These are phyloP conservation scores for Trichothecium sympodiale DNA, from an alignment of 2,329 filamentous ascomycete species.

Conservation along the genomic window DNA sequence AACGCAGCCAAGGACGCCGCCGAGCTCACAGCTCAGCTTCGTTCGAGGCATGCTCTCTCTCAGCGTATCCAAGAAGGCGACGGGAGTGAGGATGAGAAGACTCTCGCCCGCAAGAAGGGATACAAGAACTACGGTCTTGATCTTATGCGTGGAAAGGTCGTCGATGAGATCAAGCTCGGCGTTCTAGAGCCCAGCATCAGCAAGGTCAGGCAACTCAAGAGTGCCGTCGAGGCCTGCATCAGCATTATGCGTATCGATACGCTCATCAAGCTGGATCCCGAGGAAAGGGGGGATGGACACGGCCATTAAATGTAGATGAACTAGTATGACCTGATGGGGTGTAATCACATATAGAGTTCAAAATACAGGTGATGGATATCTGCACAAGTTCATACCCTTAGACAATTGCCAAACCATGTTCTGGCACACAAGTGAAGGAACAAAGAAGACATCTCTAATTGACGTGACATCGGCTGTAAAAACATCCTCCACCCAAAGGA, in stretches of 20 bases:
- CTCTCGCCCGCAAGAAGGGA: slow-evolving; percentile 82
- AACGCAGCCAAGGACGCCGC: slow-evolving; percentile 96
- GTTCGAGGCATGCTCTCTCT: slow-evolving; percentile 85
- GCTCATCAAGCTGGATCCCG: slow-evolving; percentile 93
- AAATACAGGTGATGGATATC: slow-evolving; percentile 8
- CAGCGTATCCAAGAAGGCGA: slow-evolving; percentile 86
- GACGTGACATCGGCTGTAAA: neutral
- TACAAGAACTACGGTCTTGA: slow-evolving; percentile 99
- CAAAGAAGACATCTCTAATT: no score
- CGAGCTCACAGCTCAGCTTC: slow-evolving; percentile 89
- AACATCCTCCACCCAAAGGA: neutral
- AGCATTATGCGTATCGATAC: slow-evolving; percentile 99
- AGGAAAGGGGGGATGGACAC: slow-evolving; percentile 69
- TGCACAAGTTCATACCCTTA: no score
- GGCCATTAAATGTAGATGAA: slow-evolving; percentile 50
- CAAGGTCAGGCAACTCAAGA: slow-evolving; percentile 97
- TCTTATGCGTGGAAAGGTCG: slow-evolving; percentile 76
- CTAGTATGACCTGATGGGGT: slow-evolving; percentile 9
- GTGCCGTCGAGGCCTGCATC: slow-evolving; percentile 95
- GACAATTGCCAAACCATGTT: no score
- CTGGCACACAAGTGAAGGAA: neutral
- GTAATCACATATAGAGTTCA: slow-evolving; percentile 14
- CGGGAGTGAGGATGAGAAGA: slow-evolving; percentile 76
- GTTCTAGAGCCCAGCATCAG: slow-evolving; percentile 96
- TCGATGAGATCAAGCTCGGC: slow-evolving; percentile 88